Evolutionary conservation across 306 rosid genomes (phyloP).

Genomic region (Cicer judaicum): DNA sequence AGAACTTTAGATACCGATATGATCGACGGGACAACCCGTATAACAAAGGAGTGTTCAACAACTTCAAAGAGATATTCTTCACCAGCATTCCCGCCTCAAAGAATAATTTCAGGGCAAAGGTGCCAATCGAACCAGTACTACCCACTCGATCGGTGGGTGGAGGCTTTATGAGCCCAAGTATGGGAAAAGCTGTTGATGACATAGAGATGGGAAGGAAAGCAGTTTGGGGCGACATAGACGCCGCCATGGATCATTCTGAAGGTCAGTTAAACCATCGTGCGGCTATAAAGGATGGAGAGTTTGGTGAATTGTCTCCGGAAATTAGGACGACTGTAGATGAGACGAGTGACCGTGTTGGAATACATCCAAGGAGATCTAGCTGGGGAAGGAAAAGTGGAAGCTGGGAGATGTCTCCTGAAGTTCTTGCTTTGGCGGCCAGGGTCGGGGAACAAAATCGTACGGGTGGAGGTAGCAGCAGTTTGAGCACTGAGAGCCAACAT

Average conservation of each 20-base stretch:
- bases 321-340: slow-evolving; percentile 74
- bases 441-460: slow-evolving; percentile 69
- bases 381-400: slow-evolving; percentile 99
- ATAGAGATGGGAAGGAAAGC: slow-evolving; percentile 97
- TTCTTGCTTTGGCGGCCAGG: slow-evolving; percentile 87
- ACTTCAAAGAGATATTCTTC: slow-evolving; percentile 86
- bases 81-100: slow-evolving; percentile 68
- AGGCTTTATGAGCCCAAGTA: slow-evolving; percentile 93
- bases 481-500: slow-evolving; percentile 53
- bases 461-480: slow-evolving; percentile 71
- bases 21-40: slow-evolving; percentile 83
- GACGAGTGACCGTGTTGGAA: slow-evolving; percentile 57
- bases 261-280: slow-evolving; percentile 65
- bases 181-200: slow-evolving; percentile 95
- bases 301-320: slow-evolving; percentile 77
- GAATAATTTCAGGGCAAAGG: slow-evolving; percentile 86
- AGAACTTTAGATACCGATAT: slow-evolving; percentile 90
- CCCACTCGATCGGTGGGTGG: slow-evolving; percentile 76
- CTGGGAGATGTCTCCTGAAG: slow-evolving; percentile 99
- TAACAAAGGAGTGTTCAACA: slow-evolving; percentile 71
- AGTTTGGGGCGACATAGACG: slow-evolving; percentile 73
- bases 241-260: slow-evolving; percentile 67
- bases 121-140: slow-evolving; percentile 70
- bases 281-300: slow-evolving; percentile 66
- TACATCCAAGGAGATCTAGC: slow-evolving; percentile 89